Percentiles rank a stretch among this genome's conserved stretches.
phyloP scores from a whole-genome alignment of 495 filamentous ascomycete genomes.

The Aspergillus sclerotiicarbonarius region DNA sequence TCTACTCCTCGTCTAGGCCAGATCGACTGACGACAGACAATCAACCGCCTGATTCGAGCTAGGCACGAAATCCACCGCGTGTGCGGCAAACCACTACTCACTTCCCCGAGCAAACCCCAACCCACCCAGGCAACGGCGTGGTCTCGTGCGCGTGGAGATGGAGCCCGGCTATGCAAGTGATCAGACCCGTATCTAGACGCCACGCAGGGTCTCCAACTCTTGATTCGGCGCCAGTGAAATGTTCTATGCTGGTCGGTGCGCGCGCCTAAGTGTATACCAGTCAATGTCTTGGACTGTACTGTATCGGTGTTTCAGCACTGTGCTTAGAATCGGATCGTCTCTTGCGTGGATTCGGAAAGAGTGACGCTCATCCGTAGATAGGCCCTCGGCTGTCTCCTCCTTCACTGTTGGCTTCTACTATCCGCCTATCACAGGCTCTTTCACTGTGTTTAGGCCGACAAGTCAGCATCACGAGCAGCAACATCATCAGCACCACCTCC shows the following conservation, averaged over 20 bases:
- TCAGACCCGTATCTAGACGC: conserved; percentile 36
- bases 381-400: neutral
- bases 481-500: neutral
- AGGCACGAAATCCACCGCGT: conserved; percentile 28
- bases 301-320: neutral
- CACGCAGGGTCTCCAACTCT: conserved; percentile 38
- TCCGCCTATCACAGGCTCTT: neutral
- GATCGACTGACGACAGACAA: conserved; percentile 9
- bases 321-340: neutral
- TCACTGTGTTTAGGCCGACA: neutral
- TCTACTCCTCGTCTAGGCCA: conserved; percentile 21
- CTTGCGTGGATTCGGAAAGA: neutral
- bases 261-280: conserved; percentile 35
- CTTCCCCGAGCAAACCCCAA: conserved; percentile 25
- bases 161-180: conserved; percentile 42
- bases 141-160: conserved; percentile 25
- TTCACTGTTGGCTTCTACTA: conserved; percentile 2
- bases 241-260: conserved; percentile 19
- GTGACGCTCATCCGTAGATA: conserved; percentile 15
- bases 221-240: conserved; percentile 19
- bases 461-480: conserved; percentile 2
- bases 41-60: conserved; percentile 17
- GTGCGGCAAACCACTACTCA: conserved; percentile 26
- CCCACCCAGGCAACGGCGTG: conserved; percentile 25
- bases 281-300: conserved; percentile 4